Evolutionary conservation across 257 asterid genomes (phyloP).

Genomic region (Perilla frutescens): DNA sequence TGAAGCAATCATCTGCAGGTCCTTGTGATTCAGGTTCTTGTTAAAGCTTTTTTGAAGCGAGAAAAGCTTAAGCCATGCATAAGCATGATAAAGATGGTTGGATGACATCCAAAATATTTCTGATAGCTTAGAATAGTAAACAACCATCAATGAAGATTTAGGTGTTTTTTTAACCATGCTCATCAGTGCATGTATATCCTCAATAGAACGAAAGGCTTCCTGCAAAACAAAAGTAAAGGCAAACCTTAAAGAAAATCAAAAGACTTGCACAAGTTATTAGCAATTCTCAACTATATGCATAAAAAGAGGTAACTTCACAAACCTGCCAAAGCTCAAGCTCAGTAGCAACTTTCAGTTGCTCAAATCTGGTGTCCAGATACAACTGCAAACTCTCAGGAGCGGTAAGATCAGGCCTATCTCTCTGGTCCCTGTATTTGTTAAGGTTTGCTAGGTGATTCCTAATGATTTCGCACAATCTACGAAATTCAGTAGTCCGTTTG

Average conservation of each 20-base stretch:
- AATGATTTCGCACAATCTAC: conserved; percentile 88
- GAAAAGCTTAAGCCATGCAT: conserved; percentile 97
- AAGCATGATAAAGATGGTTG: conserved; percentile 90
- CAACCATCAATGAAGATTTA: conserved; percentile 80
- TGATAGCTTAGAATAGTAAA: conserved; percentile 84
- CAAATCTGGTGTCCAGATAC: conserved; percentile 92
- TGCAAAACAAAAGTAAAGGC: conserved; percentile 34
- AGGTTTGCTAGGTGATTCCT: conserved; percentile 91
- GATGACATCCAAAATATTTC: conserved; percentile 94
- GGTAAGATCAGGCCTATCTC: conserved; percentile 92
- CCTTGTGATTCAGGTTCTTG: conserved; percentile 88
- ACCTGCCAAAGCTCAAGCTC: conserved; percentile 99
- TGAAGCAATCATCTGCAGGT: conserved; percentile 58
- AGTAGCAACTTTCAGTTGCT: conserved; percentile 90
- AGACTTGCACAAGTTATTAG: not conserved
- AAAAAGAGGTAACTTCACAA: conserved; percentile 25
- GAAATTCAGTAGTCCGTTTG: conserved; percentile 87
- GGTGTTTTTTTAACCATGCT: conserved; percentile 87
- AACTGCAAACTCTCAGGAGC: conserved; percentile 90
- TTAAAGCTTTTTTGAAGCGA: conserved; percentile 82
- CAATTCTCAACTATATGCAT: conserved; percentile 1
- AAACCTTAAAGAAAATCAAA: conserved; percentile 5
- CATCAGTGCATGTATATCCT: conserved; percentile 90
- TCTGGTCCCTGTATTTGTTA: conserved; percentile 89
- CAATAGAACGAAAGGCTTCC: conserved; percentile 96